phyloP scores from a whole-genome alignment of 1,284 basidiomycete species.

The Sanghuangporus weigelae region DNA sequence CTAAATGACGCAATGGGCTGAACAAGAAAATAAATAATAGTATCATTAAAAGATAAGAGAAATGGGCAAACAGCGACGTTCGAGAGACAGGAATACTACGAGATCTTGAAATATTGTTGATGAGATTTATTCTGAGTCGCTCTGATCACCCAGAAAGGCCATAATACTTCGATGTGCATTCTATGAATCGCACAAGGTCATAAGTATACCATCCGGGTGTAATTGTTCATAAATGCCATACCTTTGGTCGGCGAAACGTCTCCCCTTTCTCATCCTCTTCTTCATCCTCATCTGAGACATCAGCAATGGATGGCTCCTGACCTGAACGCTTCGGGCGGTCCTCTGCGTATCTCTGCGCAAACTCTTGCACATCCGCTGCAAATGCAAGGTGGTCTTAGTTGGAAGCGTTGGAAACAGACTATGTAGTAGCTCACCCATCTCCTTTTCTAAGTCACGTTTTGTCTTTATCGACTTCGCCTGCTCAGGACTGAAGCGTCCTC shows the following conservation, averaged over 20 bases:
- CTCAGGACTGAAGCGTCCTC: constrained; percentile 67
- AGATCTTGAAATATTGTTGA: neutral
- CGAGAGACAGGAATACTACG: neutral
- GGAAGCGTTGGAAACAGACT: neutral
- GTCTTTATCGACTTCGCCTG: constrained; percentile 72
- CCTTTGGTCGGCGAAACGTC: constrained; percentile 35
- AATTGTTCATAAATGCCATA: constrained; percentile 21
- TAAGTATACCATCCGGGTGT: neutral
- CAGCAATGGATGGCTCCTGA: constrained; percentile 26
- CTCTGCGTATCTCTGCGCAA: constrained; percentile 33
- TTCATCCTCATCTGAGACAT: constrained; percentile 24
- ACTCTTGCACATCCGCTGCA: constrained; percentile 61
- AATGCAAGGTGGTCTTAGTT: neutral
- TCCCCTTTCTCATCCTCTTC: constrained; percentile 23
- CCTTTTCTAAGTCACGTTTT: constrained; percentile 70
- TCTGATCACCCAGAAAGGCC: constrained; percentile 66
- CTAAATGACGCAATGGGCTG: neutral
- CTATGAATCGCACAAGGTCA: constrained; percentile 21
- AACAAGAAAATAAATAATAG: neutral
- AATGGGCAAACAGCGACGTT: neutral
- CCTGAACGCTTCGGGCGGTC: constrained; percentile 26
- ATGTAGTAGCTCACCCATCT: constrained; percentile 53
- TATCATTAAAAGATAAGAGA: neutral
- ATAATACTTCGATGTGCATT: constrained; percentile 58
- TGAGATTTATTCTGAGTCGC: constrained; percentile 34